Conservation (phyloP, 306 rosid genomes). For the Abrus precatorius region DNA sequence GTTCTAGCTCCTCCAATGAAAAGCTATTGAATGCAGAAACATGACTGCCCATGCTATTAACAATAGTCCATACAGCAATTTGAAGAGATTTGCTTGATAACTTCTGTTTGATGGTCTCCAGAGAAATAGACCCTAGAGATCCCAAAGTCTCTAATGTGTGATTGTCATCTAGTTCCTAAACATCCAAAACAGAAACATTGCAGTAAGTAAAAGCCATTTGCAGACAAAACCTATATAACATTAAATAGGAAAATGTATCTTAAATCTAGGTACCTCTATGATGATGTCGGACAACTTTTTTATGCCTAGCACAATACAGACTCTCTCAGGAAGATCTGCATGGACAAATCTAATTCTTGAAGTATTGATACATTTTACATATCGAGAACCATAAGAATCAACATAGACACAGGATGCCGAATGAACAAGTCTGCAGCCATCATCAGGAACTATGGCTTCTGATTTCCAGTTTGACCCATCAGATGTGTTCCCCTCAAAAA, state of each 20-base stretch:
- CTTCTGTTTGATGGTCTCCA: conserved; percentile 72
- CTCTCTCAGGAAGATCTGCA: conserved; percentile 89
- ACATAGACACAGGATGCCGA: conserved; percentile 81
- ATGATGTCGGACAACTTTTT: conserved; percentile 86
- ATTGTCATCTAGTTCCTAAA: conserved; percentile 81
- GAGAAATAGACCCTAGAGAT: conserved; percentile 65
- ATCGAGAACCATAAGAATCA: conserved; percentile 90
- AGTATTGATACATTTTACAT: conserved; percentile 79
- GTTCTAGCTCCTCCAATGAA: conserved; percentile 57
- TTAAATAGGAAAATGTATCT: conserved; percentile 37
- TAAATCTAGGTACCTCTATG: conserved; percentile 73
- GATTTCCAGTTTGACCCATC: conserved; percentile 64
- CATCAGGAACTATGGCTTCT: conserved; percentile 90
- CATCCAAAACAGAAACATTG: conserved; percentile 49
- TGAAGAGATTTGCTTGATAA: conserved; percentile 82
- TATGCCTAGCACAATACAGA: conserved; percentile 72
- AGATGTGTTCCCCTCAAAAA: conserved; percentile 57
- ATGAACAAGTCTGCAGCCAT: conserved; percentile 95
- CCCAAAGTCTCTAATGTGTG: conserved; percentile 68
- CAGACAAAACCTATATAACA: conserved; percentile 16
- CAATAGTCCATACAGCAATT: conserved; percentile 82
- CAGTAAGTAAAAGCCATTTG: conserved; percentile 46
- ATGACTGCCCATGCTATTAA: conserved; percentile 73
- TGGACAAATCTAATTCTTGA: conserved; percentile 91
- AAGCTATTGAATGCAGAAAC: conserved; percentile 67